These are phyloP conservation scores for Kalmusia sp. DNA, from an alignment of 2,329 filamentous ascomycete genomes.

Conservation along the genomic window DNA sequence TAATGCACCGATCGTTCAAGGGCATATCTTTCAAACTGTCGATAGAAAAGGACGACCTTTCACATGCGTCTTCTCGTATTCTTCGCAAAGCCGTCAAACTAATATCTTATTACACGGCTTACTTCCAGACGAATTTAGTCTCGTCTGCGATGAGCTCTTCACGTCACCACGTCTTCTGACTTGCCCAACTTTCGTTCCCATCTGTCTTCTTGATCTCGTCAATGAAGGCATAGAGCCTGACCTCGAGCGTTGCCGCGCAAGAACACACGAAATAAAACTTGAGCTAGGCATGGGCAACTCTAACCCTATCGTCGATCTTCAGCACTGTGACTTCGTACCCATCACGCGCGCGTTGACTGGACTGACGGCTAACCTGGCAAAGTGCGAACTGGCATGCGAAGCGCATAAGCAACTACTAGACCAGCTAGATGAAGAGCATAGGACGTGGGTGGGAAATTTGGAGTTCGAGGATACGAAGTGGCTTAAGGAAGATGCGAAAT, in stretches of 20 bases:
- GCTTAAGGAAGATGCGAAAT: background rate
- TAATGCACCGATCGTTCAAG: background rate
- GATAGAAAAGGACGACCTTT: constrained; percentile 5
- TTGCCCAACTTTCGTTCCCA: constrained; percentile 6
- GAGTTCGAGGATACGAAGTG: background rate
- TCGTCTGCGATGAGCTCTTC: constrained; percentile 3
- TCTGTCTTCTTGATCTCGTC: constrained; percentile 3
- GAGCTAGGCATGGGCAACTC: background rate
- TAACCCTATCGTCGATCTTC: background rate
- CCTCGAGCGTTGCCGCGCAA: constrained; percentile 1
- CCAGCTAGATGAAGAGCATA: constrained; percentile 1
- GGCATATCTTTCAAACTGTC: constrained; percentile 7
- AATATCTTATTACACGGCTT: constrained; percentile 6
- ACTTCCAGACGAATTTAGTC: background rate
- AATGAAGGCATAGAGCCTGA: constrained; percentile 1
- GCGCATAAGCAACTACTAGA: constrained; percentile 1
- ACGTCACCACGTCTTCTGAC: background rate
- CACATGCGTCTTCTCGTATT: background rate
- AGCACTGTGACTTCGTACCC: constrained; percentile 4
- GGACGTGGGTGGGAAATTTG: background rate
- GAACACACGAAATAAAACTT: background rate
- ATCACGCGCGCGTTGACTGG: constrained; percentile 5
- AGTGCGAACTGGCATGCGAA: constrained; percentile 5
- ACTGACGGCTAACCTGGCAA: background rate
- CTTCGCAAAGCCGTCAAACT: background rate